A percentile compares a stretch with the other conserved stretches of the same genome.
phyloP scores from a whole-genome alignment of 1,139 yeast species.

The Sugiyamaella xylanicola region DNA sequence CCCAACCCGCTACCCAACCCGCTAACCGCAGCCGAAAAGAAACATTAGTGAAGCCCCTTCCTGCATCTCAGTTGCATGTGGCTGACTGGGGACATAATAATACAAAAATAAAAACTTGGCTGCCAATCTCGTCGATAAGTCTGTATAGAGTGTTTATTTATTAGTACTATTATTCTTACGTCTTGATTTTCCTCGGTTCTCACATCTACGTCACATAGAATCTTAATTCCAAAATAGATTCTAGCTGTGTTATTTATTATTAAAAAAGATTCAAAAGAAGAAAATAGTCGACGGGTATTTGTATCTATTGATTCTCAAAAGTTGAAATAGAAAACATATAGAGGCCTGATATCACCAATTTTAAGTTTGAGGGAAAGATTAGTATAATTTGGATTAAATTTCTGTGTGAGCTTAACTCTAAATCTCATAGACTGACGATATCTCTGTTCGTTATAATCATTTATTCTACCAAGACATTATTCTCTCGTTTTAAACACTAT shows the following conservation, averaged over 20 bases:
- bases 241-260: too few species aligned
- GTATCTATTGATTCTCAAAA: too few species aligned
- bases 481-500: too few species aligned
- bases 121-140: background rate
- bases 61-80: conserved; percentile 3
- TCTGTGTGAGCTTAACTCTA: background rate
- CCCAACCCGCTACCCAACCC: background rate
- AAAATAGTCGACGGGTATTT: too few species aligned
- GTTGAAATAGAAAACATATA: too few species aligned
- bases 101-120: background rate
- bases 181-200: too few species aligned
- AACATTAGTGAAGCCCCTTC: background rate
- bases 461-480: background rate
- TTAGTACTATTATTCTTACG: too few species aligned
- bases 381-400: background rate
- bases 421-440: background rate
- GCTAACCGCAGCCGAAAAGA: background rate
- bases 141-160: background rate
- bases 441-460: background rate
- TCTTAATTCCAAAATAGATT: too few species aligned
- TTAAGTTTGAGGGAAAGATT: background rate
- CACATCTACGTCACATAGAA: too few species aligned
- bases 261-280: too few species aligned
- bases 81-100: background rate
- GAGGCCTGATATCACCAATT: background rate